A percentile compares a stretch with the other conserved stretches of the same genome.
Evolutionary conservation across 352 stramenopile genomes (phyloP).

Genomic region (Pythium apleroticum): DNA sequence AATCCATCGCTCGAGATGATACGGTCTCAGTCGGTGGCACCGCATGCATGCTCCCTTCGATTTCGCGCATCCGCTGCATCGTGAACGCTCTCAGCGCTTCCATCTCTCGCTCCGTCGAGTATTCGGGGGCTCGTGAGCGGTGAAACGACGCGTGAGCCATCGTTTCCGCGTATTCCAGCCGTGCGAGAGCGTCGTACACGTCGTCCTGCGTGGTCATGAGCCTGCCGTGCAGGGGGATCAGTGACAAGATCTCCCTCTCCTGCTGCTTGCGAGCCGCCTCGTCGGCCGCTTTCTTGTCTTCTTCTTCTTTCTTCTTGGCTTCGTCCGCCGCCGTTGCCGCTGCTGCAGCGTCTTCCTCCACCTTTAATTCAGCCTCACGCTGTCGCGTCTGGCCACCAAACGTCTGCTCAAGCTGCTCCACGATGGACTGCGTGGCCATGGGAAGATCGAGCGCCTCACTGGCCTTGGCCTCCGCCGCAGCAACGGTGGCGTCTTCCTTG

Average conservation of each 20-base stretch:
- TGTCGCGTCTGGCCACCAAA: constrained; percentile 13
- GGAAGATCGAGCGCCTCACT: constrained; percentile 4
- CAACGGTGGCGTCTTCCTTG: constrained; percentile 20
- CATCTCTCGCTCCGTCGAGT: constrained; percentile 19
- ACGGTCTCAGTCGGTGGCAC: not conserved
- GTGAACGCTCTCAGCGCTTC: constrained; percentile 24
- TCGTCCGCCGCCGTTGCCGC: constrained; percentile 36
- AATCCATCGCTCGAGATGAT: constrained; percentile 19
- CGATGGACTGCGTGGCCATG: constrained; percentile 15
- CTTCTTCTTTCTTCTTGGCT: constrained; percentile 42
- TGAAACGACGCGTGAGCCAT: not conserved
- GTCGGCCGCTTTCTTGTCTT: constrained; percentile 36
- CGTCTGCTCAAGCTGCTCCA: constrained; percentile 20
- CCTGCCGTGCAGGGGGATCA: constrained; percentile 47
- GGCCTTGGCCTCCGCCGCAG: constrained; percentile 8
- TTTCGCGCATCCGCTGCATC: constrained; percentile 31
- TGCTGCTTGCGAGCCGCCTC: constrained; percentile 33
- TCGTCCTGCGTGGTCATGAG: constrained; percentile 43
- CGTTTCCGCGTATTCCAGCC: constrained; percentile 38
- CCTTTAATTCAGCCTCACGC: constrained; percentile 23
- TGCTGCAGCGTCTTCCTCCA: constrained; percentile 20
- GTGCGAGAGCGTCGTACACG: constrained; percentile 42
- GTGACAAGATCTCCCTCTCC: constrained; percentile 43
- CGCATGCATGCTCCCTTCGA: constrained; percentile 30
- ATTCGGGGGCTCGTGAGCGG: not conserved